Conservation (phyloP, 495 filamentous ascomycete genomes). For the Neurospora intermedia region DNA sequence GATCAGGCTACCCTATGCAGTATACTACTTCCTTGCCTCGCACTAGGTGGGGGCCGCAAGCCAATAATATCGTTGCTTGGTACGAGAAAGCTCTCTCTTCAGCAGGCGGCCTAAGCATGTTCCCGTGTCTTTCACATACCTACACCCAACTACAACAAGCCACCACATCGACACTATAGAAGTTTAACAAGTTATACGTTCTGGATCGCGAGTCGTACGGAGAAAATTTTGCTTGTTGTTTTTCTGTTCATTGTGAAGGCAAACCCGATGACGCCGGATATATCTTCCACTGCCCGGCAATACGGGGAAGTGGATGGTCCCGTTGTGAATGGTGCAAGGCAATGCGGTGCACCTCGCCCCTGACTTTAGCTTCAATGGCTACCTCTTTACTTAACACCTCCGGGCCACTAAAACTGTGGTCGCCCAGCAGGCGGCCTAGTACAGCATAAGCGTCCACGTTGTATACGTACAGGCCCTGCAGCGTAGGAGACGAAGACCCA, state of each 20-base stretch:
- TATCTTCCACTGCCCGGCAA: not conserved
- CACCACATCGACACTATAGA: not conserved
- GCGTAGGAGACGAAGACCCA: not conserved
- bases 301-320: not conserved
- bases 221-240: not conserved
- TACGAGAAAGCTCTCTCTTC: not conserved
- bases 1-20: not conserved
- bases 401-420: not conserved
- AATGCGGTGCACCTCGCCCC: not conserved
- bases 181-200: not conserved
- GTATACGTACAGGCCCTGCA: not conserved
- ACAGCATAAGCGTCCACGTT: not conserved
- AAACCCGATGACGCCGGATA: not conserved
- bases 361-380: not conserved
- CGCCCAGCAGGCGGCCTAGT: not conserved
- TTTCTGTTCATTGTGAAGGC: not conserved
- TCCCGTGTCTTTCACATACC: not conserved
- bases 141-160: not conserved
- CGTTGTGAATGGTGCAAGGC: not conserved
- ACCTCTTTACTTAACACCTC: not conserved
- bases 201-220: not conserved
- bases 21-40: not conserved
- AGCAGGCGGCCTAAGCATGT: not conserved
- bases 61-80: not conserved
- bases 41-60: not conserved